Conservation (phyloP, 2,329 filamentous ascomycete species). For the Leptosphaerulina australis region DNA sequence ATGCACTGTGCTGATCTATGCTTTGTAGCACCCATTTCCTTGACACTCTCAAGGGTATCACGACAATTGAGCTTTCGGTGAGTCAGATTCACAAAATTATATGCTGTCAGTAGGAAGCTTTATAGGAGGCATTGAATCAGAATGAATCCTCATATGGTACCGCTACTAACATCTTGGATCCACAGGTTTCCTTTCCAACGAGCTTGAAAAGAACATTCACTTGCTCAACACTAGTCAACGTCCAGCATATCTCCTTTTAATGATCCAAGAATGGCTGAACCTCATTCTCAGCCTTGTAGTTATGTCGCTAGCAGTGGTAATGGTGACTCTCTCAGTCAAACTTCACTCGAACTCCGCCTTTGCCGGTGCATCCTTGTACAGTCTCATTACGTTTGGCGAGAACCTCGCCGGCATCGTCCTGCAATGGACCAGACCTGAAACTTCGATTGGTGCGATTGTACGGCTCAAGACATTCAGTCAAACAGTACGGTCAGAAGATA, state of each 20-base stretch:
- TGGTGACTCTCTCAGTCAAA: slow-evolving; percentile 36
- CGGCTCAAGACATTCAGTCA: slow-evolving; percentile 22
- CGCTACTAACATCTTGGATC: too few species aligned
- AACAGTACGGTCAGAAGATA: slow-evolving; percentile 18
- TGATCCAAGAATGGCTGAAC: slow-evolving; percentile 47
- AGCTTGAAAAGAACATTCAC: slow-evolving; percentile 2
- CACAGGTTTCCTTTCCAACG: too few species aligned
- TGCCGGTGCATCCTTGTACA: slow-evolving; percentile 18
- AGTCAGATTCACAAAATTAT: too few species aligned
- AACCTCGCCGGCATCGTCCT: neutral
- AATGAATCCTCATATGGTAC: too few species aligned
- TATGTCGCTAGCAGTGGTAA: slow-evolving; percentile 38
- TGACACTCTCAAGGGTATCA: slow-evolving; percentile 54
- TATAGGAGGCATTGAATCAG: too few species aligned
- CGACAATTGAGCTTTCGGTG: slow-evolving; percentile 57
- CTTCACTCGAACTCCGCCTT: slow-evolving; percentile 16
- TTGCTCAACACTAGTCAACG: slow-evolving; percentile 46
- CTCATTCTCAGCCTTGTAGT: slow-evolving; percentile 39
- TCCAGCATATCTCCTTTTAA: slow-evolving; percentile 49
- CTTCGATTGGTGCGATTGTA: slow-evolving; percentile 22
- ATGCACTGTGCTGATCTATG: neutral
- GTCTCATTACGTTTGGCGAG: slow-evolving; percentile 15
- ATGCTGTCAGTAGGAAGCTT: too few species aligned
- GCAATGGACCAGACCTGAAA: slow-evolving; percentile 12
- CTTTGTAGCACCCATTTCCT: slow-evolving; percentile 50